phyloP scores from a whole-genome alignment of 2,329 filamentous ascomycete species.

The Curvularia lunata region DNA sequence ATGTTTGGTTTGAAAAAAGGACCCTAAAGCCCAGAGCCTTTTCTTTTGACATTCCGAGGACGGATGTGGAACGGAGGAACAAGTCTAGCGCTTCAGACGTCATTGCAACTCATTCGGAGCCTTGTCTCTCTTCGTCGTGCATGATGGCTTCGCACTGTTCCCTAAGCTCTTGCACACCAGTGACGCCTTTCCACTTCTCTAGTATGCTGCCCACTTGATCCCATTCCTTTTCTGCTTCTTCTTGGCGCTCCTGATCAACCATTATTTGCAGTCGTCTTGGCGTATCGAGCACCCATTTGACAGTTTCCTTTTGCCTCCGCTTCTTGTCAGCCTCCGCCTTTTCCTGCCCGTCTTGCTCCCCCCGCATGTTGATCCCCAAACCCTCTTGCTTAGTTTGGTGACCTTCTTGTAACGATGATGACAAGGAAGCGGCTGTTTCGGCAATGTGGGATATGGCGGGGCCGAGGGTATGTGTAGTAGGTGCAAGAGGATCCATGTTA shows the following conservation, averaged over 20 bases:
- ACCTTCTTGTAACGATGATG: conserved; percentile 45
- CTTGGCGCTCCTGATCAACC: conserved; percentile 63
- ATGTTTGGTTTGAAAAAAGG: background rate
- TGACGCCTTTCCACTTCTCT: conserved; percentile 53
- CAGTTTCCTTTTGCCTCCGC: conserved; percentile 60
- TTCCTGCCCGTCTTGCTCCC: conserved; percentile 29
- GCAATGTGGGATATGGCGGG: conserved; percentile 79
- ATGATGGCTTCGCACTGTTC: conserved; percentile 47
- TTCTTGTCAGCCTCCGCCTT: conserved; percentile 40
- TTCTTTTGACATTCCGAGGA: background rate
- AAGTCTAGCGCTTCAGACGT: background rate
- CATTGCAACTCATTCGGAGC: conserved; percentile 29
- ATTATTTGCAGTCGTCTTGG: conserved; percentile 66
- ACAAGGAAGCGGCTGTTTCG: conserved; percentile 58
- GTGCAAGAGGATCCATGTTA: conserved; percentile 80
- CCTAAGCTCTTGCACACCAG: conserved; percentile 52
- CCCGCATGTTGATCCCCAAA: conserved; percentile 33
- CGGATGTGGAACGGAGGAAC: background rate
- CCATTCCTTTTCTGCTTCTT: conserved; percentile 65
- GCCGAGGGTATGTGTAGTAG: conserved; percentile 74
- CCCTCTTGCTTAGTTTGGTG: conserved; percentile 31
- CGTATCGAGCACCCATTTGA: conserved; percentile 66
- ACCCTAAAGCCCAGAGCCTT: background rate
- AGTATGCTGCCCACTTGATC: conserved; percentile 49
- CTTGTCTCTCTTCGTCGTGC: conserved; percentile 34